Conservation (phyloP, 495 filamentous ascomycete species). For the Annulohypoxylon moriforme region DNA sequence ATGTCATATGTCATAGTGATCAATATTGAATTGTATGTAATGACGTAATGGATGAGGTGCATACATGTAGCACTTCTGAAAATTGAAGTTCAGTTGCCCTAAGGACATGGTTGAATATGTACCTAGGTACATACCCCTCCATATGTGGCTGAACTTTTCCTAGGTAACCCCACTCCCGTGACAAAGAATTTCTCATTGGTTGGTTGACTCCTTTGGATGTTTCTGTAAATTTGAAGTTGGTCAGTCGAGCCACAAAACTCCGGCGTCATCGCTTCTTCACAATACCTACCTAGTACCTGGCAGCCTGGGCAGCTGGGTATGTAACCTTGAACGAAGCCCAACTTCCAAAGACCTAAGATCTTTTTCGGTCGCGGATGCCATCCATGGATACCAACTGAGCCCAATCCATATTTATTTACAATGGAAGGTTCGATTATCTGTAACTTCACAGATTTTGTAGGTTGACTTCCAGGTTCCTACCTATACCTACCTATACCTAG, state of each 20-base stretch:
- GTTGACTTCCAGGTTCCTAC: no score
- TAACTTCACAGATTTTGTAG: not conserved
- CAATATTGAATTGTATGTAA: slow-evolving; percentile 4
- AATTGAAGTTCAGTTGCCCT: not conserved
- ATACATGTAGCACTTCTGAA: not conserved
- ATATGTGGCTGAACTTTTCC: slow-evolving; percentile 23
- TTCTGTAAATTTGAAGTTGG: no score
- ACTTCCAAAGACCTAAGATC: slow-evolving; percentile 4
- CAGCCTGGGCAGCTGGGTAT: no score
- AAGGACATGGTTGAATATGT: not conserved
- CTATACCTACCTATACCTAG: no score
- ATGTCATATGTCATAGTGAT: slow-evolving; percentile 13
- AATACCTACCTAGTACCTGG: no score
- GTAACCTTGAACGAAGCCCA: slow-evolving; percentile 23
- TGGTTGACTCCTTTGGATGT: not conserved
- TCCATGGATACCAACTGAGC: slow-evolving; percentile 8
- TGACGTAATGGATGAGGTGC: slow-evolving; percentile 22
- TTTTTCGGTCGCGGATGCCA: not conserved
- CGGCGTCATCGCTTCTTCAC: slow-evolving; percentile 28
- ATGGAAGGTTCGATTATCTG: not conserved
- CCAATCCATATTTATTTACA: slow-evolving; percentile 26
- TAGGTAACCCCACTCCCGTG: not conserved
- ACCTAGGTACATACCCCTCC: slow-evolving; percentile 14
- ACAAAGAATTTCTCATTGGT: not conserved
- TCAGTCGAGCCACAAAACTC: not conserved